Base-by-base conservation (phyloP, 768 basidiomycete species). In the Leccinellum albellum region DNA sequence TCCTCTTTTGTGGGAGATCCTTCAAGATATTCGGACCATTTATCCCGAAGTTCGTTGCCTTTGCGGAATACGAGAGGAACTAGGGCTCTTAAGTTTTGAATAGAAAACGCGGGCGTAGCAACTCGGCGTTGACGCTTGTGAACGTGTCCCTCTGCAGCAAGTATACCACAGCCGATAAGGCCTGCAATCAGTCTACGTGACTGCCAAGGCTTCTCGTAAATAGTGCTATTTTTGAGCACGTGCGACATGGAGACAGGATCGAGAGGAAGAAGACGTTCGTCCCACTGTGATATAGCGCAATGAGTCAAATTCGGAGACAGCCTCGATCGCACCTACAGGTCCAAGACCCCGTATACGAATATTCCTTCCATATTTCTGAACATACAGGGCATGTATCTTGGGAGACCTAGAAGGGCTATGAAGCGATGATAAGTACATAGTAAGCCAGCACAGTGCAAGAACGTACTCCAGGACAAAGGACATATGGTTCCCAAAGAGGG, bases 151-250 rank as follows among this genome's bases (percentile, higher is more conserved):
- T 92, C 91, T 3, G 89, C 86, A 17, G 87, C 83, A 24, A 92
- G 81, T 84, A 91, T 84, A 2, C 89, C 94, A 54, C 84, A 84
- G 0, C 94, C 94, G 56, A 97, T 88, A 57, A 94, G 80, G 54
- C 81, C 78, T 15, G 84, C 82, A 33, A 97, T 89, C 45, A 90
- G 73, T 47, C 78, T 75, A 24, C 93, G 83, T 2, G 91, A 88
- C 60, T 85, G 84, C 81, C 83, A 87, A 10, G 94, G 91, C 68
- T 96, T 96, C 67, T 91, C 87, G 66, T 91, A 94, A 35, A 85
- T 76, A 40, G 79, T 76, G 14, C 84, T 78, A 55, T 91, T 82
- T 64, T 87, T 86, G 50, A 94, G 74, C 37, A 96, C 79, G 65
- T 95, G 85, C 12, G 79, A 71, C 31, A 95, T 68, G 0, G 93